These are phyloP conservation scores for Cryptococcus sp. DNA, from an alignment of 1,284 basidiomycete species.

Conservation along the genomic window DNA sequence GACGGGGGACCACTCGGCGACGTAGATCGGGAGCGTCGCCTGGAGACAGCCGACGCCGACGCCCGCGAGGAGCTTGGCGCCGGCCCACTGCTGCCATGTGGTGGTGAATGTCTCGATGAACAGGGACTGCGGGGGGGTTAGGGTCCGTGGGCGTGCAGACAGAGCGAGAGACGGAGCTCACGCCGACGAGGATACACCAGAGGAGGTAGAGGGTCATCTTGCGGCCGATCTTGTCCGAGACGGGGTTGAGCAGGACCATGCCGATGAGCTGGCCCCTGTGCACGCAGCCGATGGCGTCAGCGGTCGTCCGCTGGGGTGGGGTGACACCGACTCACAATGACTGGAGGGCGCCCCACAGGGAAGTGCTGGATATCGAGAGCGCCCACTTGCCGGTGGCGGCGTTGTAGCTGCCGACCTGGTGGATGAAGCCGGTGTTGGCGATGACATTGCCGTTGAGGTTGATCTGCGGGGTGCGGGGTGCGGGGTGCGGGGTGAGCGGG, in stretches of 20 bases:
- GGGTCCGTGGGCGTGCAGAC: background rate
- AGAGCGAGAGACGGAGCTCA: background rate
- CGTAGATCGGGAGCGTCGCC: slow-evolving; percentile 14
- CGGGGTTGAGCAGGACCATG: slow-evolving; percentile 15
- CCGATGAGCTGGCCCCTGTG: slow-evolving; percentile 22
- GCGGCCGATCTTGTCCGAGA: slow-evolving; percentile 18
- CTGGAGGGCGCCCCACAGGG: slow-evolving; percentile 15
- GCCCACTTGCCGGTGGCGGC: slow-evolving; percentile 1
- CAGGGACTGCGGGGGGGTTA: background rate
- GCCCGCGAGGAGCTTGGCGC: slow-evolving; percentile 21
- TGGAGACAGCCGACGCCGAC: slow-evolving; percentile 19
- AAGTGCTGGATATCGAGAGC: slow-evolving; percentile 6
- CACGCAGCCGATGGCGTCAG: no score
- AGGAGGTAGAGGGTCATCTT: slow-evolving; percentile 14
- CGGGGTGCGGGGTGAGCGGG: background rate
- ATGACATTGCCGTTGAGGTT: slow-evolving; percentile 17
- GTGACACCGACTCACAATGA: no score
- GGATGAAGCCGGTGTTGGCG: slow-evolving; percentile 21
- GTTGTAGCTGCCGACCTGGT: slow-evolving; percentile 6
- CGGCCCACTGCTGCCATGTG: slow-evolving; percentile 15
- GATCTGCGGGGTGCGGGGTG: no score
- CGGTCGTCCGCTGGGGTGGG: background rate
- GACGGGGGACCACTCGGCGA: slow-evolving; percentile 3
- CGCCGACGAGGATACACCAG: slow-evolving; percentile 16
- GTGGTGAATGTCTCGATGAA: slow-evolving; percentile 12